Base-by-base conservation (phyloP, 805 yeast genomes). In the Wickerhamomyces kurtzmanii region DNA sequence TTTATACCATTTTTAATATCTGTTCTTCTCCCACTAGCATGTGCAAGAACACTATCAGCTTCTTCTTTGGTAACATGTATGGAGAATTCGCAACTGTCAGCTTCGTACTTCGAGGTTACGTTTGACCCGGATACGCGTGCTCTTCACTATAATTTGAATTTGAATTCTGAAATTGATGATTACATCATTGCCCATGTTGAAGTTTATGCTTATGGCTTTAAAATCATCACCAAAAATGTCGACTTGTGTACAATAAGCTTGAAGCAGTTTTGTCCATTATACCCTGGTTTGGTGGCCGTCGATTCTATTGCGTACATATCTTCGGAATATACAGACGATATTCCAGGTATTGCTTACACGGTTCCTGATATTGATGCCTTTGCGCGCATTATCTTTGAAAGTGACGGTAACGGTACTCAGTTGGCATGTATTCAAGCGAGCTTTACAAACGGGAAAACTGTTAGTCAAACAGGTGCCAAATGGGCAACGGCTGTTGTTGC, bases 401-500 rank as follows among this genome's bases (percentile, higher is more conserved):
- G 55, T 33, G 47, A 59, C 6, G 29, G 33, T 6, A 38, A 45
- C 26, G 62, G 61, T 17, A 62, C 62, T 18, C 48, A 55, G 31
- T 45, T 79, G 31, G 84, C 86, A 21, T 85, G 95, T 50, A 62
- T 85, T 31, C 89, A 81, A 47, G 75, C 84, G 12, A 68, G 68
- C 33, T 75, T 85, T 47, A 45, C 76, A 13, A 85, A 85, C 48
- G 85, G 87, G 20, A 81, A 76, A 43, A 76, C 93, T 3, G 89
- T 85, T 13, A 58, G 81, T 24, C 94, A 84, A 47, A 62, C 70
- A 3, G 82, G 82, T 39, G 86, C 79, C 32, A 80, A 82, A 55
- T 87, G 96, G 96, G 94, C 84, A 22, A 84, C 95, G 12, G 96
- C 96, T 2, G 77, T 79, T 13, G 63, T 86, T 43, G 85, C 94